These are phyloP conservation scores for Penicillium verhagenii DNA, from an alignment of 495 filamentous ascomycete species.

Conservation along the genomic window DNA sequence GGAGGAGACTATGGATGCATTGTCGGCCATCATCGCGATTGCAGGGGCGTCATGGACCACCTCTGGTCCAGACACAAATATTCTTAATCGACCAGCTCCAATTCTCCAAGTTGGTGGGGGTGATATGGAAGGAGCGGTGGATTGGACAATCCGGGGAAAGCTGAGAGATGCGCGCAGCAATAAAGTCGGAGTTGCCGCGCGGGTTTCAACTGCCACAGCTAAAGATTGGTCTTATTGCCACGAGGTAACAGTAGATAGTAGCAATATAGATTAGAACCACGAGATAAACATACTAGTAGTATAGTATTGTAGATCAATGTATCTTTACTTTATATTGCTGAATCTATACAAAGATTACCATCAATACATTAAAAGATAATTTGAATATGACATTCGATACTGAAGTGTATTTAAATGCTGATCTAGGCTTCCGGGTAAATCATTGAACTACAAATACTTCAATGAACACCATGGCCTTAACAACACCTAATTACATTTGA, in stretches of 20 bases:
- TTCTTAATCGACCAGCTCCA: conserved; percentile 2
- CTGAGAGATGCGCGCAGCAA: conserved; percentile 8
- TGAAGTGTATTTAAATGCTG: too few relatives aligned
- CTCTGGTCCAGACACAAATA: background rate
- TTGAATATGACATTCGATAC: too few relatives aligned
- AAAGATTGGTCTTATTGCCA: background rate
- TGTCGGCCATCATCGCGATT: conserved; percentile 38
- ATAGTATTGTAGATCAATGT: background rate
- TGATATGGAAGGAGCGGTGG: background rate
- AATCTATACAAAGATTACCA: too few relatives aligned
- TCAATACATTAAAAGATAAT: too few relatives aligned
- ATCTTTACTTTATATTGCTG: too few relatives aligned
- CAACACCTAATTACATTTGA: background rate
- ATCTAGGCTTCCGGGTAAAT: background rate
- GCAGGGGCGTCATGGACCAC: conserved; percentile 18
- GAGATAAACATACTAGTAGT: background rate
- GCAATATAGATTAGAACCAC: background rate
- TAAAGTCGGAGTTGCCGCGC: conserved; percentile 6
- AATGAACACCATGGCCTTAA: conserved; percentile 10
- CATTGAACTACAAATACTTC: too few relatives aligned
- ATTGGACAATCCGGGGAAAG: conserved; percentile 28
- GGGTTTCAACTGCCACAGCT: conserved; percentile 1
- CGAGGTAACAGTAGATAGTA: background rate
- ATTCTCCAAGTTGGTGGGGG: background rate
- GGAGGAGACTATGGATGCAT: conserved; percentile 37